Evolutionary conservation across 179 eudicot genomes (phyloP).

Genomic region (Nepenthes alata): DNA sequence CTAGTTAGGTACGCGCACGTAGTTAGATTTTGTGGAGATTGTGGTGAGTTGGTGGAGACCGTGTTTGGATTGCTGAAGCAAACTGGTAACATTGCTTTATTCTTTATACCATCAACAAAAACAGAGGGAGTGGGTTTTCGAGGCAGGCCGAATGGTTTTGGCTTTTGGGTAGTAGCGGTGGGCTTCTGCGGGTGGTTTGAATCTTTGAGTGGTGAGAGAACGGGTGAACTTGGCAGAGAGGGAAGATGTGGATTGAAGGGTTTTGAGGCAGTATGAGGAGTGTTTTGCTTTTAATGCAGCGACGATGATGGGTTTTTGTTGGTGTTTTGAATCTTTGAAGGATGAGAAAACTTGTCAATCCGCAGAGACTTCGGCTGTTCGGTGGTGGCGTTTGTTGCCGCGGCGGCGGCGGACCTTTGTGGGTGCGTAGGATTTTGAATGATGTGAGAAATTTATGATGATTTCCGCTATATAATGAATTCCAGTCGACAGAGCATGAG

Average conservation of each 20-base stretch:
- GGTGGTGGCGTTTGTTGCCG: neutral
- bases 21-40: conserved; percentile 21
- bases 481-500: neutral
- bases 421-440: neutral
- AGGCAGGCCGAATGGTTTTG: neutral
- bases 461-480: neutral
- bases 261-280: too few species aligned
- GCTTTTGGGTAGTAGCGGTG: conserved; percentile 1
- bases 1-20: conserved; percentile 44
- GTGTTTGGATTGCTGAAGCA: conserved; percentile 39
- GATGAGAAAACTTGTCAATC: too few species aligned
- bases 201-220: neutral
- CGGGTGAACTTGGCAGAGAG: too few species aligned
- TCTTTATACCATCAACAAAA: neutral
- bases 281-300: too few species aligned
- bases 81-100: conserved; percentile 25
- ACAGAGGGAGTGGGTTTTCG: neutral
- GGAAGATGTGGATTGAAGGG: too few species aligned
- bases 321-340: neutral
- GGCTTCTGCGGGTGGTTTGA: conserved; percentile 1
- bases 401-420: conserved; percentile 3
- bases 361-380: too few species aligned
- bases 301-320: conserved; percentile 2
- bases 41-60: conserved; percentile 2
- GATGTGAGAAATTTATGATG: neutral